Percentiles rank a stretch among this genome's conserved stretches.
Evolutionary conservation across 306 rosid species (phyloP).

Genomic region (Gleditsia sinensis): DNA sequence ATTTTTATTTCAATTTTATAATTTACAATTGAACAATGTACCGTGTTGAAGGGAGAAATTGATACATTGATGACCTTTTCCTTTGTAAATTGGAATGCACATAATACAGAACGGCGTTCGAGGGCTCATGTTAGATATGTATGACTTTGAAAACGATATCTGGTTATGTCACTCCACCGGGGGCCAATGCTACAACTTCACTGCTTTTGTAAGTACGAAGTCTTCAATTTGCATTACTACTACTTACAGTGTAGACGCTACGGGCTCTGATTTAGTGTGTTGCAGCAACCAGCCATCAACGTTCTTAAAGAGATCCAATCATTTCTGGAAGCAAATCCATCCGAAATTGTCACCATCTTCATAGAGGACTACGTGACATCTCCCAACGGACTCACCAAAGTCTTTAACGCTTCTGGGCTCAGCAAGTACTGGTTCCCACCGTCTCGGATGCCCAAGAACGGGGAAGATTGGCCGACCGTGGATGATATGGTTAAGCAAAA

Average conservation of each 20-base stretch:
- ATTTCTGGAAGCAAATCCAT: slow-evolving; percentile 54
- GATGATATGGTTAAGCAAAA: slow-evolving; percentile 60
- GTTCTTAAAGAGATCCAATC: slow-evolving; percentile 49
- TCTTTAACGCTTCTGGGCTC: slow-evolving; percentile 59
- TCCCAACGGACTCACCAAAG: slow-evolving; percentile 56
- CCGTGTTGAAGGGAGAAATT: too few relatives aligned
- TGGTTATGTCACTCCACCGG: slow-evolving; percentile 71
- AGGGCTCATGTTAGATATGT: slow-evolving; percentile 81
- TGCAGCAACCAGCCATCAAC: slow-evolving; percentile 59
- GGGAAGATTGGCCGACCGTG: slow-evolving; percentile 61
- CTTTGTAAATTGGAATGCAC: too few relatives aligned
- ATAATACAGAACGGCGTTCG: slow-evolving; percentile 76
- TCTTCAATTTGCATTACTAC: too few relatives aligned
- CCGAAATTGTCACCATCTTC: slow-evolving; percentile 67
- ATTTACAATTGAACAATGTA: too few relatives aligned
- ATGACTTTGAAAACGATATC: slow-evolving; percentile 64
- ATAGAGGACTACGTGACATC: slow-evolving; percentile 71
- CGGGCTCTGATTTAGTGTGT: background rate
- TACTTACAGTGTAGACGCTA: too few relatives aligned
- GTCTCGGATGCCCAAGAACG: slow-evolving; percentile 56
- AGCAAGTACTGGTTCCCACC: slow-evolving; percentile 47
- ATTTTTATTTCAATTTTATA: too few relatives aligned
- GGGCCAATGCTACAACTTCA: slow-evolving; percentile 53
- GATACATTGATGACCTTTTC: too few relatives aligned
- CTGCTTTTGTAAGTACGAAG: slow-evolving; percentile 88